Evolutionary conservation across 2,329 filamentous ascomycete genomes (phyloP).

Genomic region (Colletotrichum falcatum): DNA sequence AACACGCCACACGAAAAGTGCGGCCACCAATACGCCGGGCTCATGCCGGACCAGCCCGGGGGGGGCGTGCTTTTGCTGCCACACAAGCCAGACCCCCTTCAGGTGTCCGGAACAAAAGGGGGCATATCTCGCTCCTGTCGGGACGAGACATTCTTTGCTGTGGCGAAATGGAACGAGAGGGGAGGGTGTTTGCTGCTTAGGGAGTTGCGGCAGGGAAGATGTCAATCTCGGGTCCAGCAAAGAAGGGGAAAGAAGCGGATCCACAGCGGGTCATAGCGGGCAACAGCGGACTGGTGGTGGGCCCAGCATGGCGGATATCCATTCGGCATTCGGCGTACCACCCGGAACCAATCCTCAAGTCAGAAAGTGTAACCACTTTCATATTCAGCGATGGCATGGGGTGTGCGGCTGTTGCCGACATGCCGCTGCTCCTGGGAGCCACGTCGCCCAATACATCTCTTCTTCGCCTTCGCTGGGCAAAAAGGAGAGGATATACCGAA

Average conservation of each 20-base stretch:
- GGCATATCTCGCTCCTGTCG: not conserved
- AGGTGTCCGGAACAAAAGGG: not conserved
- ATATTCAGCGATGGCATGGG: not conserved
- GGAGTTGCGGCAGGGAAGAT: not conserved
- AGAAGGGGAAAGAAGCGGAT: not conserved
- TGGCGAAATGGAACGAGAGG: not conserved
- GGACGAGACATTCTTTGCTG: not conserved
- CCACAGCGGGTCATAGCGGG: not conserved
- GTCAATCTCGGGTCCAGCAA: not conserved
- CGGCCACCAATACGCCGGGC: conserved; percentile 30
- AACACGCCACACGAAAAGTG: conserved; percentile 30
- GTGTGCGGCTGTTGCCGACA: not conserved
- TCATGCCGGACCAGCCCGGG: conserved; percentile 16
- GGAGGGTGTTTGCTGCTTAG: too few species aligned
- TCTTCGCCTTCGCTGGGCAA: not conserved
- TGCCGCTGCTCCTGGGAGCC: not conserved
- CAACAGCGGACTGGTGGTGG: not conserved
- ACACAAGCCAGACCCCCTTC: not conserved
- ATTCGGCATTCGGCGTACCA: not conserved
- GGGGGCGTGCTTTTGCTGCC: not conserved
- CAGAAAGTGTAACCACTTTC: not conserved
- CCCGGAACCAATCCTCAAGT: not conserved
- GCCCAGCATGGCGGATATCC: not conserved
- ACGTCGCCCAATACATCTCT: not conserved
- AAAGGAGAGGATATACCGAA: not conserved